Evolutionary conservation across 306 rosid genomes (phyloP).

Genomic region (Sesbania bispinosa): DNA sequence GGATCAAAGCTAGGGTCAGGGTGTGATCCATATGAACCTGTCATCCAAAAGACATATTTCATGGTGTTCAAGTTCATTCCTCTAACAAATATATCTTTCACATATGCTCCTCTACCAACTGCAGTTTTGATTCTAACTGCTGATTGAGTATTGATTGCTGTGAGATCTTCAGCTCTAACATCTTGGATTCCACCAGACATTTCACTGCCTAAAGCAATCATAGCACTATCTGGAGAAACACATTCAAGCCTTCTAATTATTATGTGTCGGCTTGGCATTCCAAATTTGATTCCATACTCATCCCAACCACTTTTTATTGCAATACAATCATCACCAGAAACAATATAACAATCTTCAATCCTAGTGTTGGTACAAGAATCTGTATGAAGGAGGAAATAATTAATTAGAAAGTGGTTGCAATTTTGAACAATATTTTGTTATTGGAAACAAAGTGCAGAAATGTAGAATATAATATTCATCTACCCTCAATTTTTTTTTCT

Average conservation of each 20-base stretch:
- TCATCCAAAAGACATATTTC: conserved; percentile 72
- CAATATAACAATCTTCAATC: conserved; percentile 60
- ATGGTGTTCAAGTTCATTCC: conserved; percentile 45
- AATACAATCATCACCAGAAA: conserved; percentile 71
- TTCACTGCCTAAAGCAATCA: conserved; percentile 70
- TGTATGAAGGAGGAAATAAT: not conserved
- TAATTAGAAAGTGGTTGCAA: too few species aligned
- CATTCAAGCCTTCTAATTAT: conserved; percentile 52
- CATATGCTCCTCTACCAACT: conserved; percentile 57
- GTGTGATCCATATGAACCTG: conserved; percentile 59
- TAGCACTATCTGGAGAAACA: conserved; percentile 61
- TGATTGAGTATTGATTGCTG: conserved; percentile 51
- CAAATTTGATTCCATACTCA: conserved; percentile 54
- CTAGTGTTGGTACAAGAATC: conserved; percentile 54
- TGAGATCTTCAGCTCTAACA: conserved; percentile 58
- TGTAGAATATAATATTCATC: too few species aligned
- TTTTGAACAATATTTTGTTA: too few species aligned
- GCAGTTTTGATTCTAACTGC: conserved; percentile 62
- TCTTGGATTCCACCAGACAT: conserved; percentile 81
- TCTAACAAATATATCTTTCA: conserved; percentile 51
- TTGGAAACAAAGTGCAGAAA: too few species aligned
- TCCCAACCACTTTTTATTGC: conserved; percentile 80
- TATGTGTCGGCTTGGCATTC: conserved; percentile 58
- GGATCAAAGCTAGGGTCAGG: conserved; percentile 47
- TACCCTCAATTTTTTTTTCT: too few species aligned